phyloP scores from a whole-genome alignment of 2,329 filamentous ascomycete species.

The Fusarium denticulatum region DNA sequence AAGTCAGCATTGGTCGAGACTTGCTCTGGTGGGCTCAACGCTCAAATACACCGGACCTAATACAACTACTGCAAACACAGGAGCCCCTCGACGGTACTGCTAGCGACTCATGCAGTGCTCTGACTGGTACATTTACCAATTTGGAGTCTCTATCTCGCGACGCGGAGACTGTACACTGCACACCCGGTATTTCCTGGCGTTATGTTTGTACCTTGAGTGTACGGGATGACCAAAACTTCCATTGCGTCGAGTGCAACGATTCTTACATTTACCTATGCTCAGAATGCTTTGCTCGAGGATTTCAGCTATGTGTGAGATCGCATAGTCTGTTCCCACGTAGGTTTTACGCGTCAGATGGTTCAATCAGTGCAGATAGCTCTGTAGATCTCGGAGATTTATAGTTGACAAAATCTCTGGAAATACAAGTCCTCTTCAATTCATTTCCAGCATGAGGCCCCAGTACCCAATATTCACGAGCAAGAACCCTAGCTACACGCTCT shows the following conservation, averaged over 20 bases:
- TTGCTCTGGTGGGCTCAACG: background rate
- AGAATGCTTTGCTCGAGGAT: background rate
- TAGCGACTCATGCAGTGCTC: accelerated
- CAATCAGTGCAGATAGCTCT: accelerated
- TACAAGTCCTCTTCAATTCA: too few species aligned
- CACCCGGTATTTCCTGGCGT: accelerated
- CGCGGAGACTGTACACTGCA: accelerated
- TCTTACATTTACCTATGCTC: accelerated
- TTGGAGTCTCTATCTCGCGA: accelerated
- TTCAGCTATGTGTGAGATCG: accelerated
- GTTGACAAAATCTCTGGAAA: accelerated
- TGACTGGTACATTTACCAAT: accelerated
- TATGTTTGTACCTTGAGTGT: background rate
- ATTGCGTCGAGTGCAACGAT: accelerated
- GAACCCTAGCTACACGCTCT: too few species aligned
- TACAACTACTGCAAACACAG: background rate
- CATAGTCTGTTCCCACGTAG: accelerated
- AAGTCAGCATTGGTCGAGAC: background rate
- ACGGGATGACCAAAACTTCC: accelerated
- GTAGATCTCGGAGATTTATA: background rate
- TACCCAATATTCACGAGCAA: too few species aligned
- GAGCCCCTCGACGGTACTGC: accelerated
- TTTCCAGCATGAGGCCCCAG: background rate
- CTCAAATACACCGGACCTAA: accelerated
- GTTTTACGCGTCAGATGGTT: accelerated